These are phyloP conservation scores for Clitopilus passeckerianus DNA, from an alignment of 768 basidiomycete species.

Conservation along the genomic window DNA sequence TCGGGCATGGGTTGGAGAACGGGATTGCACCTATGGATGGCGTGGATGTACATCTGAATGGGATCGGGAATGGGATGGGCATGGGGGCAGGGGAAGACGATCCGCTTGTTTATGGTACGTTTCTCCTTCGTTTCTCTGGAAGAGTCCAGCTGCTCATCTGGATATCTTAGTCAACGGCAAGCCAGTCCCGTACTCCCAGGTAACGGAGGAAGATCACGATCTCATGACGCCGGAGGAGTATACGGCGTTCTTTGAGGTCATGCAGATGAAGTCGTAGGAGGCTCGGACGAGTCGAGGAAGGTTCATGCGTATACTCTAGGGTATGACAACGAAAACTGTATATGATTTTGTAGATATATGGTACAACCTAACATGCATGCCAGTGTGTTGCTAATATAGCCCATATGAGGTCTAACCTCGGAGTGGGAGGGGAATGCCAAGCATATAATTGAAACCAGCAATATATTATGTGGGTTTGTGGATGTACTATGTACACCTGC, in stretches of 20 bases:
- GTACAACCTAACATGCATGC: neutral
- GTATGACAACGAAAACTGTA: neutral
- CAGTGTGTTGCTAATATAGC: too few species aligned
- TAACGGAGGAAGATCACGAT: slow-evolving; percentile 92
- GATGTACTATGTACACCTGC: neutral
- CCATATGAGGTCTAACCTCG: too few species aligned
- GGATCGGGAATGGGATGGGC: neutral
- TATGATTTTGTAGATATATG: neutral
- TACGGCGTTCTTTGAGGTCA: slow-evolving; percentile 70
- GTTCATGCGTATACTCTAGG: neutral
- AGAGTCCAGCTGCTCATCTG: neutral
- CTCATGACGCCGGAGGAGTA: slow-evolving; percentile 94
- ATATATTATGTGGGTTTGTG: too few species aligned
- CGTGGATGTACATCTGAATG: neutral
- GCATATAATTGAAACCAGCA: too few species aligned
- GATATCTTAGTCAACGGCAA: slow-evolving; percentile 64
- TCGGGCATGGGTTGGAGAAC: slow-evolving; percentile 14
- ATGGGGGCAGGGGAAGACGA: slow-evolving; percentile 42
- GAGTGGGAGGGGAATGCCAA: too few species aligned
- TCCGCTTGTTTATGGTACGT: slow-evolving; percentile 65
- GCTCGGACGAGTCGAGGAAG: neutral
- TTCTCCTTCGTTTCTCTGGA: neutral
- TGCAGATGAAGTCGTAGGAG: slow-evolving; percentile 39
- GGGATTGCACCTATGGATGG: slow-evolving; percentile 18
- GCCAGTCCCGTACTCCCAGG: slow-evolving; percentile 66